These are phyloP conservation scores for Tricholoma matsutake DNA, from an alignment of 768 basidiomycete species.

Conservation along the genomic window DNA sequence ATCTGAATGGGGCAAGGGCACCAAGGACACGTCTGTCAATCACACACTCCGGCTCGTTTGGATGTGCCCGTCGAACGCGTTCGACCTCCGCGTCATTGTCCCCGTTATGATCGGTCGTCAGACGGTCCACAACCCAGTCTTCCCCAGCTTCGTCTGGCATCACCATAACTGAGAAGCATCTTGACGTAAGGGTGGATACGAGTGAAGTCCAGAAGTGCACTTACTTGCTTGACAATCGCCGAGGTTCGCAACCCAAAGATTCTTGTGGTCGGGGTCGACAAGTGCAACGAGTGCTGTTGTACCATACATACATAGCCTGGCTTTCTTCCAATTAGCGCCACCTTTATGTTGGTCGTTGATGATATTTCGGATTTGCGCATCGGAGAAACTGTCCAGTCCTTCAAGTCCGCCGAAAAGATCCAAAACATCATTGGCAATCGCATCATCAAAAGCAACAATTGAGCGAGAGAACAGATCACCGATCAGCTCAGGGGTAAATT, in stretches of 20 bases:
- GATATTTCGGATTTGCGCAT: slow-evolving; percentile 52
- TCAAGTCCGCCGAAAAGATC: slow-evolving; percentile 59
- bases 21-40: slow-evolving; percentile 68
- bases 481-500: slow-evolving; percentile 46
- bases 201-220: slow-evolving; percentile 23
- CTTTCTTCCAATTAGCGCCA: slow-evolving; percentile 60
- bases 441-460: slow-evolving; percentile 61
- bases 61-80: slow-evolving; percentile 62
- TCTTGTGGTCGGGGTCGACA: slow-evolving; percentile 62
- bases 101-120: slow-evolving; percentile 72
- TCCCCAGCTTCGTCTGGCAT: slow-evolving; percentile 41
- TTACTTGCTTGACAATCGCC: slow-evolving; percentile 78
- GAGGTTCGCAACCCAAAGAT: slow-evolving; percentile 78
- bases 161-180: slow-evolving; percentile 42
- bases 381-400: slow-evolving; percentile 47
- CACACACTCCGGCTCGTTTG: slow-evolving; percentile 67
- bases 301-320: slow-evolving; percentile 73
- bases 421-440: slow-evolving; percentile 64
- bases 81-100: slow-evolving; percentile 63
- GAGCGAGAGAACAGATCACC: slow-evolving; percentile 55
- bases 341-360: slow-evolving; percentile 64
- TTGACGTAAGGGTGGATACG: slow-evolving; percentile 8
- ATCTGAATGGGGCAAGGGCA: slow-evolving; percentile 74
- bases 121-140: slow-evolving; percentile 56
- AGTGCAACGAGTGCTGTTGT: slow-evolving; percentile 74